Percentiles rank a stretch among this genome's conserved stretches.
phyloP scores from a whole-genome alignment of 2,329 filamentous ascomycete species.

The Colletotrichum tabaci region DNA sequence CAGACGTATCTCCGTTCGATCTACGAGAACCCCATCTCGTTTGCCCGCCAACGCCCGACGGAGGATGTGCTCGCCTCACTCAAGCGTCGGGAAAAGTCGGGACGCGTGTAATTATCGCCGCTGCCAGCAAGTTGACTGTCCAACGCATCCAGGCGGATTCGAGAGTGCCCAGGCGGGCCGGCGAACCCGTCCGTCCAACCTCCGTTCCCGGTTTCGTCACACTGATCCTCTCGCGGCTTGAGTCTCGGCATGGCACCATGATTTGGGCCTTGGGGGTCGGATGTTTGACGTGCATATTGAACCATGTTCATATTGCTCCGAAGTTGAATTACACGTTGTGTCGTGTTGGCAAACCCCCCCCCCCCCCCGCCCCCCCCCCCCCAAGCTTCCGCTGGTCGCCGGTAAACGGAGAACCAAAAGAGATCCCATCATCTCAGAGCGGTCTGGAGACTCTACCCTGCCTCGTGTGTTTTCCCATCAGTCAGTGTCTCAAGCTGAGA shows the following conservation, averaged over 20 bases:
- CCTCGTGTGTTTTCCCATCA: constrained; percentile 5
- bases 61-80: constrained; percentile 21
- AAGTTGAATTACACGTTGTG: not conserved
- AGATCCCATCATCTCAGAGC: not conserved
- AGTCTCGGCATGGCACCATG: constrained; percentile 38
- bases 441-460: constrained; percentile 2
- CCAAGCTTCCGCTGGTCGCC: constrained; percentile 35
- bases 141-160: constrained; percentile 4
- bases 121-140: not conserved
- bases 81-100: constrained; percentile 34
- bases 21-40: constrained; percentile 25
- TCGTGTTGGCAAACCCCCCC: not conserved
- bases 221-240: constrained; percentile 36
- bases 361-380: not conserved
- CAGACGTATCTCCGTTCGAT: constrained; percentile 40
- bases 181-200: constrained; percentile 31
- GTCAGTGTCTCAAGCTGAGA: constrained; percentile 24
- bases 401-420: constrained; percentile 12
- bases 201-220: constrained; percentile 33
- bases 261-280: constrained; percentile 8
- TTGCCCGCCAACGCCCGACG: not conserved
- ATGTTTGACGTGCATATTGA: constrained; percentile 30
- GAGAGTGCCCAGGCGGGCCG: constrained; percentile 26
- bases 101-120: constrained; percentile 11
- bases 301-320: not conserved